Base-by-base conservation (phyloP, 148 eudicot species). In the Fallopia convolvulus region DNA sequence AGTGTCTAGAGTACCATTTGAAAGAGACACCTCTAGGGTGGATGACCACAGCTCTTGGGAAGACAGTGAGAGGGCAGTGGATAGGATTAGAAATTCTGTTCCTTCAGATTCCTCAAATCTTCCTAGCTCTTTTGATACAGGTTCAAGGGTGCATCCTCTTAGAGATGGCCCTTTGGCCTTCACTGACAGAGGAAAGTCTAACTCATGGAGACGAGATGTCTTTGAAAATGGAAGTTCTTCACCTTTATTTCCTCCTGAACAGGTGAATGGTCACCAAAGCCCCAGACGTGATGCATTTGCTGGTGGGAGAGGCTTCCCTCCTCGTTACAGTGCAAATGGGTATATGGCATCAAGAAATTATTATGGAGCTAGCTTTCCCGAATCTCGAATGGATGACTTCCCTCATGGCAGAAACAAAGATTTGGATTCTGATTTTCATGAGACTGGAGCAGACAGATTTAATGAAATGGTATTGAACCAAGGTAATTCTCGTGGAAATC, bases 51-150 rank as follows among this genome's bases (percentile, higher is more conserved):
- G 87, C 70, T 72, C 83, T 72, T 95, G 99, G 97, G 99, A 95
- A 91, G 97, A 92, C 81, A 86, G 90, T 78, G 94, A 95, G 85
- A 85, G 94, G 85, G 91, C 88, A 91, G 94, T 91, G 81, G 94
- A 92, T 77, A 91, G 95, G 79, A 86, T 95, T 73, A 68, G 46
- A 68, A 87, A 90, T 46, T 83, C 97, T 13, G 85, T 89, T 41
- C 88, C 92, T 66, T 86, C 88, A 66, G 90, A 92, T 80, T 88
- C 88, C 65, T 82, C 91, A 46, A 77, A 83, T 82, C 48, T 79
- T 75, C 80, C 80, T 76, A 86, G 91, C 82, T 82, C 84, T 76
- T 83, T 83, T 81, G 96, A 89, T 53, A 60, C 85, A 76, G 86
- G 86, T 70, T 74, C 90, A 65, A 79, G 87, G 78, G 77, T 79